phyloP scores from a whole-genome alignment of 495 filamentous ascomycete species.

The Neurospora hispaniola region DNA sequence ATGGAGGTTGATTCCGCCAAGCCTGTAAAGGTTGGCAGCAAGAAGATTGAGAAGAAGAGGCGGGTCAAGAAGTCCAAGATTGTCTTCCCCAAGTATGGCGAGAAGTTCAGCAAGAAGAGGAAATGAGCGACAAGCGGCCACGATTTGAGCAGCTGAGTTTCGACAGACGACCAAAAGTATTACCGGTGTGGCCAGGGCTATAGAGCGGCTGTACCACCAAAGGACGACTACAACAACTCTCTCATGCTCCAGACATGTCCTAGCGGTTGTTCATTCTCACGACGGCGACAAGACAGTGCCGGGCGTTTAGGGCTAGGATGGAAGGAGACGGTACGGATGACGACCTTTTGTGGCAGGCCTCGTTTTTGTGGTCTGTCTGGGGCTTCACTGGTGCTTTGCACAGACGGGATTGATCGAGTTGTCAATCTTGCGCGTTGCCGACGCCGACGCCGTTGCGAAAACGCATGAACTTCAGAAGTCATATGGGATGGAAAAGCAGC shows the following conservation, averaged over 20 bases:
- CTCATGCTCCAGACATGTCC: not conserved
- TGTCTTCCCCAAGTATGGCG: slow-evolving; percentile 41
- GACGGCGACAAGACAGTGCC: not conserved
- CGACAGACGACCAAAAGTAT: not conserved
- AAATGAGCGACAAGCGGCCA: slow-evolving; percentile 15
- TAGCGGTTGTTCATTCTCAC: not conserved
- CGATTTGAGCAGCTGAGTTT: not conserved
- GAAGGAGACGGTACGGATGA: not conserved
- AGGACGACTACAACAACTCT: not conserved
- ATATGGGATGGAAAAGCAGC: not conserved
- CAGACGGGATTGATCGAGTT: not conserved
- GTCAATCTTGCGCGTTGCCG: not conserved
- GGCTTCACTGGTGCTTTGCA: not conserved
- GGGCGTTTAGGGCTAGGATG: not conserved
- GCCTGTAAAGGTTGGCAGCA: slow-evolving; percentile 21
- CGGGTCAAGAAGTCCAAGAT: slow-evolving; percentile 39
- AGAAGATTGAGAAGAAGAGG: slow-evolving; percentile 34
- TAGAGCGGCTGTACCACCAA: not conserved
- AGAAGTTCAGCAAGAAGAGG: slow-evolving; percentile 33
- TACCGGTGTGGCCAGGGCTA: not conserved
- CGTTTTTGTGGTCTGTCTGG: not conserved
- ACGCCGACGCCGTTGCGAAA: not conserved
- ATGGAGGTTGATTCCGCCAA: slow-evolving; percentile 41
- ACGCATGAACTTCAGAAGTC: not conserved
- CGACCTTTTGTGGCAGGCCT: not conserved